These are phyloP conservation scores for Ogataea ganodermae DNA, from an alignment of 805 yeast genomes.

Conservation along the genomic window DNA sequence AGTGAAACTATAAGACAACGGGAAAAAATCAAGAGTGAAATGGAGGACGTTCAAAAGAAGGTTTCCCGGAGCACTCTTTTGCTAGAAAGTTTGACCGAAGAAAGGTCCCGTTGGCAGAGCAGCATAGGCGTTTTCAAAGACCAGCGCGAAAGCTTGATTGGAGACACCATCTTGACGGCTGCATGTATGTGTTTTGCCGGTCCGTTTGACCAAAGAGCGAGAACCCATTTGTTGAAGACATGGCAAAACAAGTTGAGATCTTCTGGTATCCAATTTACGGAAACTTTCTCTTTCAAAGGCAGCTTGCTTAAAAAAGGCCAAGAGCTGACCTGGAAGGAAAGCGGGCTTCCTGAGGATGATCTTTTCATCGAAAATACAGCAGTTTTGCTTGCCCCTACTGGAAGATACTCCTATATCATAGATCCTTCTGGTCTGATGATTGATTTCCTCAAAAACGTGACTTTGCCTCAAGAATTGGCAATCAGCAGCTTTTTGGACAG, in stretches of 20 bases:
- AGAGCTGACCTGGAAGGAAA: conserved; percentile 49
- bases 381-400: conserved; percentile 38
- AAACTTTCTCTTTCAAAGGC: conserved; percentile 35
- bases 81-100: conserved; percentile 63
- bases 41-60: conserved; percentile 59
- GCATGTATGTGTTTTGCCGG: conserved; percentile 67
- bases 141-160: conserved; percentile 52
- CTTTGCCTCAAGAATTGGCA: conserved; percentile 41
- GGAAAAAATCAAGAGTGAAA: conserved; percentile 72
- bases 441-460: conserved; percentile 40
- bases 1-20: conserved; percentile 76
- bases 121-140: conserved; percentile 53
- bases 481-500: conserved; percentile 73
- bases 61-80: conserved; percentile 63
- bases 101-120: conserved; percentile 72
- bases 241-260: conserved; percentile 34
- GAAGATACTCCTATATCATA: conserved; percentile 57
- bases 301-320: conserved; percentile 45
- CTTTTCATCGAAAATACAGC: conserved; percentile 64
- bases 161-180: conserved; percentile 66
- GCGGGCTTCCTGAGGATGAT: conserved; percentile 60
- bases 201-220: conserved; percentile 39
- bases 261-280: conserved; percentile 43
- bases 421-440: conserved; percentile 65
- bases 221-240: conserved; percentile 20